Evolutionary conservation across 2,329 filamentous ascomycete genomes (phyloP), one percentile per base, ranked within the genome.

Genomic region (Aspergillus eucalypticola): DNA sequence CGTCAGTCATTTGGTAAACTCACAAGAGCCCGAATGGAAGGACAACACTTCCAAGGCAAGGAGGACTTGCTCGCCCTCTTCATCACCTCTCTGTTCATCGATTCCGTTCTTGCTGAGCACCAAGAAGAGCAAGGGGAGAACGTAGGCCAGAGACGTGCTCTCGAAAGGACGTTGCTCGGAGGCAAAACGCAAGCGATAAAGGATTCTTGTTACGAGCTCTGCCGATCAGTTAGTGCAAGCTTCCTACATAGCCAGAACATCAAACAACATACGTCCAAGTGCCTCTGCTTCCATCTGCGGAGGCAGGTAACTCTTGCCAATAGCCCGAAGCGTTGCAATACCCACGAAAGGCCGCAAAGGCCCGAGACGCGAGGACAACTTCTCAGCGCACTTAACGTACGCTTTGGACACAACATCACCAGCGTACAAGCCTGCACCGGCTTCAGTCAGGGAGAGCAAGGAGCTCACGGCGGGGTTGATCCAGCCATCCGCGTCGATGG

Each of bases 161-260:
- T 99, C 95, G 67, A 99, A 92, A 0, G 94, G 92, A n/a, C 93
- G 87, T 74, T 98, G 94, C 73, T 98, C 95, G 55, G 91, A 90
- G 39, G 93, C 85, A 74, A 96, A 96, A 15, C 93, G 89, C 56
- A 99, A 81, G 51, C 94, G 89, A 75, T 98, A 98, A 5, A 99
- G 81, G 1, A 98, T 87, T 74, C 95, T 86, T 2, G 94, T 97
- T 11, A 96, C 84, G 11, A 98, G 85, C 78, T 81, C 68, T 65
- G 46, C 53, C 48, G 42, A 58, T 53, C 17, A 51, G 71, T 66
- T 49, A 67, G 56, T 27, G 55, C 23, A 59, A 41, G 46, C 8
- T 15, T 58, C 15, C 19, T 42, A 13, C 27, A 32, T 41, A 38
- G 15, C 21, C 21, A 35, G 17, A 49, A 49, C 23, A 19, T 29